Evolutionary conservation across 2,329 filamentous ascomycete species (phyloP).

Genomic region (Alternaria angustiovoidea): DNA sequence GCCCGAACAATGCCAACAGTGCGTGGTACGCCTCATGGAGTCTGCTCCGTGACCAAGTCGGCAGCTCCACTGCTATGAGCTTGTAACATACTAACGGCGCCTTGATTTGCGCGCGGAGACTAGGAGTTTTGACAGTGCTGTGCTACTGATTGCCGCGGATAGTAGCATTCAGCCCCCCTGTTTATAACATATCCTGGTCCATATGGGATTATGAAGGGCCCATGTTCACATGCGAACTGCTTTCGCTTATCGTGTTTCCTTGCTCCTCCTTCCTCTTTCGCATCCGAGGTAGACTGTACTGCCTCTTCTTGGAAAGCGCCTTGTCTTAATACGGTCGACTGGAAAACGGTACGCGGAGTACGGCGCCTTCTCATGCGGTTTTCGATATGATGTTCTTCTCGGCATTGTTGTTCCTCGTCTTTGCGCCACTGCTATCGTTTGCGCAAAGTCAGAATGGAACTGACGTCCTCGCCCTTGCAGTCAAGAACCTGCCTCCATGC

Average conservation of each 20-base stretch:
- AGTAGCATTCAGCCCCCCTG: background rate
- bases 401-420: background rate
- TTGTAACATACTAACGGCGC: slow-evolving; percentile 4
- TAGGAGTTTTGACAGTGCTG: background rate
- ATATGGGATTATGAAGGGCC: background rate
- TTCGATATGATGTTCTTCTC: slow-evolving; percentile 6
- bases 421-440: slow-evolving; percentile 7
- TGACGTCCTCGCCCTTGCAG: slow-evolving; percentile 14
- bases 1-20: background rate
- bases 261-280: background rate
- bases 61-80: background rate
- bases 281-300: background rate
- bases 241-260: slow-evolving; percentile 1
- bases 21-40: background rate
- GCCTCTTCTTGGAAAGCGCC: background rate
- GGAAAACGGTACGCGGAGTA: background rate
- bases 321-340: background rate
- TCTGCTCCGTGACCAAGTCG: background rate
- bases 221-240: background rate
- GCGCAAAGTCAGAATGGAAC: slow-evolving; percentile 16
- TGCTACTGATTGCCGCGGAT: background rate
- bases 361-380: background rate
- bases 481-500: slow-evolving; percentile 19
- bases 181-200: background rate
- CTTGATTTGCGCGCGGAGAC: background rate